A percentile compares a stretch with the other conserved stretches of the same genome.
Conservation (phyloP, 106 monocot species). For the Amphibolis antarctica region DNA sequence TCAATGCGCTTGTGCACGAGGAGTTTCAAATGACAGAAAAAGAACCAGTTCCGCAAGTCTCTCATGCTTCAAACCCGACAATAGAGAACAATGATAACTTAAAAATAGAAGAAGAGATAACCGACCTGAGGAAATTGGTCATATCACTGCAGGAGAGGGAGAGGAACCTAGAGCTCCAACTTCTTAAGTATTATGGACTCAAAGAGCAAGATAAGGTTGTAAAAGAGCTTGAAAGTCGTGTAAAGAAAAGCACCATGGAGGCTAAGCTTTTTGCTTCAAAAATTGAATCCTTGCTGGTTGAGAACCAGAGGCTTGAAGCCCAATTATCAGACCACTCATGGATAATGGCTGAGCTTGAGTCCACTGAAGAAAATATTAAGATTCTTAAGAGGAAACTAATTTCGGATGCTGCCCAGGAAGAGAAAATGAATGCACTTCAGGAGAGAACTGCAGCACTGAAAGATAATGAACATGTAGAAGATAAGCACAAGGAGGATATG, state of each 20-base stretch:
- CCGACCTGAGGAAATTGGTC: constrained; percentile 3
- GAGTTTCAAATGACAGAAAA: neutral
- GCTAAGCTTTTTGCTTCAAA: constrained; percentile 12
- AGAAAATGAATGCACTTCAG: constrained; percentile 30
- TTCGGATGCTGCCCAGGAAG: constrained; percentile 25
- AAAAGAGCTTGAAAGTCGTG: constrained; percentile 10
- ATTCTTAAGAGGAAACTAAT: constrained; percentile 32
- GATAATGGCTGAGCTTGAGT: constrained; percentile 24
- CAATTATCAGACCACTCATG: constrained; percentile 14
- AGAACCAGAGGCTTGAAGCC: constrained; percentile 29
- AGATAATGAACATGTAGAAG: constrained; percentile 13
- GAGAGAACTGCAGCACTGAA: constrained; percentile 25
- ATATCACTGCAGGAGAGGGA: constrained; percentile 12
- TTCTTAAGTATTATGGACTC: constrained; percentile 9
- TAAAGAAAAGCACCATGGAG: constrained; percentile 3
- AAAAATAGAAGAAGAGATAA: constrained; percentile 7
- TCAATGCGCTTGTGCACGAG: constrained; percentile 6
- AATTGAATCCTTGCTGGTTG: constrained; percentile 18
- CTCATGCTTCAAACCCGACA: neutral
- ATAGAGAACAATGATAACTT: neutral
- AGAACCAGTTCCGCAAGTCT: neutral
- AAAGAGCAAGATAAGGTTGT: constrained; percentile 12
- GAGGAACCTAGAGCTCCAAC: constrained; percentile 9
- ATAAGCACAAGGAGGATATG: constrained; percentile 17
- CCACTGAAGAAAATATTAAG: constrained; percentile 21